Percentiles rank a stretch among this genome's conserved stretches.
These are phyloP conservation scores for Pythium utonaiense DNA, from an alignment of 352 stramenopile species.

Conservation along the genomic window DNA sequence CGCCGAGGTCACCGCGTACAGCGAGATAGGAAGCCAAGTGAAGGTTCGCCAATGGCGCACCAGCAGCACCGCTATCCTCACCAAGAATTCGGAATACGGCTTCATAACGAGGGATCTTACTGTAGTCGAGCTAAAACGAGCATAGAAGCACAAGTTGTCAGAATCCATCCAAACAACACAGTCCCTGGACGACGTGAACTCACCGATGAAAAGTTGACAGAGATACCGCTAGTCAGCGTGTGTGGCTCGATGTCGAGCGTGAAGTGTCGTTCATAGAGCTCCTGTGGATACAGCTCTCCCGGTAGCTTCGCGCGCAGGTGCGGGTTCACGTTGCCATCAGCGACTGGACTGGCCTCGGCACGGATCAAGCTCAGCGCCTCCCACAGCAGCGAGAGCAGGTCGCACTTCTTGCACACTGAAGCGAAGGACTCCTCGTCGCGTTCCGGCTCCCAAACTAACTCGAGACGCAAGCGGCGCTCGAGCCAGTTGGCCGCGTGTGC, in stretches of 20 bases:
- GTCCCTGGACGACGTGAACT: too few species aligned
- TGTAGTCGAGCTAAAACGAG: conserved; percentile 37
- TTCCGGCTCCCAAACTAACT: conserved; percentile 64
- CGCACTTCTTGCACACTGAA: conserved; percentile 55
- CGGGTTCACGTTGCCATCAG: conserved; percentile 28
- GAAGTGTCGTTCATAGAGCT: conserved; percentile 42
- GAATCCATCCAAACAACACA: too few species aligned
- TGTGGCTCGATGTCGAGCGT: conserved; percentile 32
- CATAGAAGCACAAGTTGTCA: background rate
- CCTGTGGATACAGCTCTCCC: conserved; percentile 53
- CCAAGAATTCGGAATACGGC: conserved; percentile 66
- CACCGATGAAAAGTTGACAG: conserved; percentile 52
- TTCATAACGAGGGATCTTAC: conserved; percentile 68
- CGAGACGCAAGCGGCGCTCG: conserved; percentile 60
- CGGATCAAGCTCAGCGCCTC: conserved; percentile 53
- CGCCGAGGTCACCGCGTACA: conserved; percentile 44
- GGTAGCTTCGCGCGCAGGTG: conserved; percentile 44
- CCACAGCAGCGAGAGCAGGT: conserved; percentile 55
- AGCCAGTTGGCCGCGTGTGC: conserved; percentile 53
- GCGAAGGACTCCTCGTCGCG: conserved; percentile 45
- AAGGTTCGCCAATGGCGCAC: conserved; percentile 59
- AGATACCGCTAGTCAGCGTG: conserved; percentile 33
- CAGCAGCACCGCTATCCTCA: conserved; percentile 65
- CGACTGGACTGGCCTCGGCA: conserved; percentile 14
- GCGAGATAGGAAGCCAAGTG: conserved; percentile 70